Evolutionary conservation across 768 basidiomycete species (phyloP).

Genomic region (Boletus vermiculosoides): DNA sequence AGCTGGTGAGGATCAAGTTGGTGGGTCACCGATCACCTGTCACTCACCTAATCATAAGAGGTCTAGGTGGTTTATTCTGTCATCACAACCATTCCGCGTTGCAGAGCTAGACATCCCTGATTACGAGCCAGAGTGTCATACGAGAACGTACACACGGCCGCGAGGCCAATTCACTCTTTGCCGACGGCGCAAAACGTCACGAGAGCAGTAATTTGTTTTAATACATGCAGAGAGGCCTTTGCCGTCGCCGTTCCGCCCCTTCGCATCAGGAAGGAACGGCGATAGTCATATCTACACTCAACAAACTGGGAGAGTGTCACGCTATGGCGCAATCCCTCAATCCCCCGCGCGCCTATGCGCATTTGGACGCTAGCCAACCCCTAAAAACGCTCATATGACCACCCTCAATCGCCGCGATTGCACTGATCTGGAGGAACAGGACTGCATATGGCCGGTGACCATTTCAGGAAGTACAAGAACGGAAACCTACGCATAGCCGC

Average conservation of each 20-base stretch:
- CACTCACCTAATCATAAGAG: too few species aligned
- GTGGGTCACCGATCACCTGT: background rate
- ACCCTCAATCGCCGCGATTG: constrained; percentile 1
- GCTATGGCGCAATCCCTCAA: background rate
- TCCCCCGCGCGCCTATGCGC: background rate
- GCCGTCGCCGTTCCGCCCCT: constrained; percentile 3
- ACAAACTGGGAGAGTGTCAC: background rate
- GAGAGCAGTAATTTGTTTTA: background rate
- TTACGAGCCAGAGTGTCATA: constrained; percentile 1
- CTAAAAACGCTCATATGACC: background rate
- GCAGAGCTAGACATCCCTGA: background rate
- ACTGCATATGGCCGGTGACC: background rate
- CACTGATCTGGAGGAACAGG: background rate
- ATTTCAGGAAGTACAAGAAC: background rate
- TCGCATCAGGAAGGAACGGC: background rate
- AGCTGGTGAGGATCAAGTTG: background rate
- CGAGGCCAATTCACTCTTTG: constrained; percentile 5
- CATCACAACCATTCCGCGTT: background rate
- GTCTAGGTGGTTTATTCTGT: background rate
- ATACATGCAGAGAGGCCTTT: background rate
- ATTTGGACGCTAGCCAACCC: background rate
- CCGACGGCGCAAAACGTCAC: constrained; percentile 7
- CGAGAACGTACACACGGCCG: background rate
- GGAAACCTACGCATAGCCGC: background rate
- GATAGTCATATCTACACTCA: background rate